Evolutionary conservation across 371 early-diverging fungal species (phyloP), one percentile per base, ranked within the genome.

Genomic region (Coemansia sp.): DNA sequence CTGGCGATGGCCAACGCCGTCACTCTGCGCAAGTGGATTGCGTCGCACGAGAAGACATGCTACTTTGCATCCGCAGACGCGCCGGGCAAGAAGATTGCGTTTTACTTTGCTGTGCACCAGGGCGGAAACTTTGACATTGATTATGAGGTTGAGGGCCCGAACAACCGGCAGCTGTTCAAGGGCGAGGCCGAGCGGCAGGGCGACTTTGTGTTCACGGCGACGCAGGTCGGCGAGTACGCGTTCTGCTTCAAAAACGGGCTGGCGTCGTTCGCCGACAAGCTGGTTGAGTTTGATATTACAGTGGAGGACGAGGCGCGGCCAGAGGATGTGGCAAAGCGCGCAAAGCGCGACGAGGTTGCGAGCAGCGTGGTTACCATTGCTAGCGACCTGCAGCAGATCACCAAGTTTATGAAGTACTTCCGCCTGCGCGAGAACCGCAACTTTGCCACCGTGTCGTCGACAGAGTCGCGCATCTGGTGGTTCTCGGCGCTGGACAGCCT

Each of bases 81-180:
- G 49, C 84, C 88, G 5, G 86, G 84, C 60, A 86, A 90, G 78
- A 97, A 98, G 81, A 77, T 96, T 50, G 89, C 91, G 30, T 94
- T 98, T 74, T 98, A 95, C 82, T 96, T 95, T 87, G 93, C 97
- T 35, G 98, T 95, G 43, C 94, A 94, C 84, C 83, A 87, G 35
- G 96, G 96, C 14, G 96, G 96, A 61, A 78, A 86, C 49, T 95
- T 94, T 76, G 96, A 95, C 76, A 87, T 94, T 38, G 96, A 95
- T 79, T 94, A 87, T 66, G 83, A 85, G 35, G 90, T 94, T 14
- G 83, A 77, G 43, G 89, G 84, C 45, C 94, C 94, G 50, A 77
- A 82, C 57, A 79, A 78, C 51, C 77, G 81, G 49, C 60, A 83
- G 50, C 67, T 94, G 33, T 70, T 92, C 63, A 66, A 69, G 42